A percentile compares a stretch with the other conserved stretches of the same genome.
Conservation (phyloP, 73 alveolate genomes). For the Vitrella brassicaformis region DNA sequence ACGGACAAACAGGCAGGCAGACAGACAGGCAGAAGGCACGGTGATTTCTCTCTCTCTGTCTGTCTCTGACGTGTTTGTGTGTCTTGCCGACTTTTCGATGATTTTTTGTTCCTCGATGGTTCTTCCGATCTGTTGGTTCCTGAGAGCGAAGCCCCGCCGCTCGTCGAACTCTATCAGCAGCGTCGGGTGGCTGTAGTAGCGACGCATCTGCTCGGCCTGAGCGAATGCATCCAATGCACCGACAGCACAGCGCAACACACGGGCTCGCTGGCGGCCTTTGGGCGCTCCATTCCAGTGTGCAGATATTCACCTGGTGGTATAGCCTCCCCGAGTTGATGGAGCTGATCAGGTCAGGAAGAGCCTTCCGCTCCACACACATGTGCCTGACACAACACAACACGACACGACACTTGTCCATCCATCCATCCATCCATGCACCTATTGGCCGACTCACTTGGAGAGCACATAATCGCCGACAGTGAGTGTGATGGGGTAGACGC, state of each 20-base stretch:
- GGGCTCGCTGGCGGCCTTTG: background rate
- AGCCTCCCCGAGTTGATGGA: background rate
- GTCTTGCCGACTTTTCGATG: background rate
- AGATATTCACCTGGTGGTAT: background rate
- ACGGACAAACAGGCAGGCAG: background rate
- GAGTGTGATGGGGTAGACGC: background rate
- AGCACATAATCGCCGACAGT: background rate
- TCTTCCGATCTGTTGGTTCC: too few relatives aligned
- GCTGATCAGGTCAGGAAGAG: background rate
- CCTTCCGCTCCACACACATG: background rate
- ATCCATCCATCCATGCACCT: background rate
- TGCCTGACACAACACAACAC: too few relatives aligned
- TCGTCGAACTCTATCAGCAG: background rate
- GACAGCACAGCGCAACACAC: background rate
- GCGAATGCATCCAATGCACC: background rate
- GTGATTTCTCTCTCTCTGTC: background rate
- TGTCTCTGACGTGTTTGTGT: background rate
- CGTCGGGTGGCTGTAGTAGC: background rate
- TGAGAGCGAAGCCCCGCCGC: too few relatives aligned
- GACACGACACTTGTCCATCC: background rate
- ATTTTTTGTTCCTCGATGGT: too few relatives aligned
- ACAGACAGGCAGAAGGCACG: background rate
- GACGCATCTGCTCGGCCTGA: background rate
- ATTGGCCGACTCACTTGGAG: background rate
- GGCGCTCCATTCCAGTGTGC: background rate